These are phyloP conservation scores for Neocallimastix lanati DNA, from an alignment of 192 early-diverging fungal genomes.

Conservation along the genomic window DNA sequence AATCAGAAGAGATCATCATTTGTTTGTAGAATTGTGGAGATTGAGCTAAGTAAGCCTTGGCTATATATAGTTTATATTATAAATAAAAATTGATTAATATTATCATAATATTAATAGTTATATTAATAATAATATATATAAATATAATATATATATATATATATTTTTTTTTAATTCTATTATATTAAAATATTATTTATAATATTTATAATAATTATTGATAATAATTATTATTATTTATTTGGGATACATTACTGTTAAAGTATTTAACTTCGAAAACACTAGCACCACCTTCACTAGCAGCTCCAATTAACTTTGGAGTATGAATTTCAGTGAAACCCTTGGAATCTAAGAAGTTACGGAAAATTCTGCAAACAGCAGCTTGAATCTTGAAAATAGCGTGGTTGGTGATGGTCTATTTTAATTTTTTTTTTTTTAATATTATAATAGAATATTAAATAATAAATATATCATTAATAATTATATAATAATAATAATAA, in stretches of 20 bases:
- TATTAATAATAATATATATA: not conserved
- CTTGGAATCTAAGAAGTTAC: slow-evolving; percentile 69
- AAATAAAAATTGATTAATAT: slow-evolving; percentile 1
- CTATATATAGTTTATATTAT: slow-evolving; percentile 9
- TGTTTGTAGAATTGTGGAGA: slow-evolving; percentile 99
- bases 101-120: slow-evolving; percentile 4
- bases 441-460: too few relatives aligned
- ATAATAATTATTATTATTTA: not conserved
- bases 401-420: slow-evolving; percentile 79
- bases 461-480: slow-evolving; percentile 3
- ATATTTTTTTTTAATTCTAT: too few relatives aligned
- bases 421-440: too few relatives aligned
- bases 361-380: slow-evolving; percentile 82
- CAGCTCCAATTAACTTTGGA: slow-evolving; percentile 85
- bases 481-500: not conserved
- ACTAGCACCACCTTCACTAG: slow-evolving; percentile 91
- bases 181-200: too few relatives aligned
- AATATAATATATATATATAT: not conserved
- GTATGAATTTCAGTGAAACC: slow-evolving; percentile 92
- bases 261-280: slow-evolving; percentile 98
- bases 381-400: slow-evolving; percentile 95
- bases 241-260: slow-evolving; percentile 40
- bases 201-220: too few relatives aligned
- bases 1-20: slow-evolving; percentile 92
- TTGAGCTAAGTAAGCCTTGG: slow-evolving; percentile 81